These are phyloP conservation scores for Dendrocalamus latiflorus DNA, from an alignment of 202 grass and related monocot species.

Conservation along the genomic window DNA sequence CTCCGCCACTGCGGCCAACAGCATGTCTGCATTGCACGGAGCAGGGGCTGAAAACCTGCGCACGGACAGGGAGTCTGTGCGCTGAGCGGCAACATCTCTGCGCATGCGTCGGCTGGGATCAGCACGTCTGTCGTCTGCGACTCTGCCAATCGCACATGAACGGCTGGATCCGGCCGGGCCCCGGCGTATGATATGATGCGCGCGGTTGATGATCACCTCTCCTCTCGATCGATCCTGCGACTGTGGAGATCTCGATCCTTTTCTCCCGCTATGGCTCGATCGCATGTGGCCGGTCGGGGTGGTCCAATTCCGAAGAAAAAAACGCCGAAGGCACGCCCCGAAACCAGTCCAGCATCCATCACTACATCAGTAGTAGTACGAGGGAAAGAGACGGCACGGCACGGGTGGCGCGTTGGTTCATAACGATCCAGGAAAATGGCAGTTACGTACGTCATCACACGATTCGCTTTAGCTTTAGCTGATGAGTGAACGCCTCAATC, in stretches of 20 bases:
- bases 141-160: neutral
- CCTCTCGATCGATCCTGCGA: neutral
- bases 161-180: neutral
- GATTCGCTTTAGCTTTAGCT: neutral
- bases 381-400: constrained; percentile 7
- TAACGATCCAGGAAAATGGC: neutral
- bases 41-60: neutral
- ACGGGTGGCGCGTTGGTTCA: neutral
- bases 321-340: neutral
- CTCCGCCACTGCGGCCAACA: too few relatives aligned
- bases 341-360: neutral
- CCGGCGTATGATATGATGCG: neutral
- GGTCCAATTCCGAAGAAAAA: constrained; percentile 1
- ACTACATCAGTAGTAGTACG: neutral
- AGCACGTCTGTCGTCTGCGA: neutral
- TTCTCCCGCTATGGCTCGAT: neutral
- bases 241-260: neutral
- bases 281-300: neutral
- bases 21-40: neutral
- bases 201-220: neutral
- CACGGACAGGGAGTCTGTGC: neutral
- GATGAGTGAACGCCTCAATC: constrained; percentile 13
- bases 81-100: neutral
- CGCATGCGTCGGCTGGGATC: neutral
- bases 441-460: neutral